Evolutionary conservation across 352 stramenopile species (phyloP).

Genomic region (Globisporangium paroecandrum): DNA sequence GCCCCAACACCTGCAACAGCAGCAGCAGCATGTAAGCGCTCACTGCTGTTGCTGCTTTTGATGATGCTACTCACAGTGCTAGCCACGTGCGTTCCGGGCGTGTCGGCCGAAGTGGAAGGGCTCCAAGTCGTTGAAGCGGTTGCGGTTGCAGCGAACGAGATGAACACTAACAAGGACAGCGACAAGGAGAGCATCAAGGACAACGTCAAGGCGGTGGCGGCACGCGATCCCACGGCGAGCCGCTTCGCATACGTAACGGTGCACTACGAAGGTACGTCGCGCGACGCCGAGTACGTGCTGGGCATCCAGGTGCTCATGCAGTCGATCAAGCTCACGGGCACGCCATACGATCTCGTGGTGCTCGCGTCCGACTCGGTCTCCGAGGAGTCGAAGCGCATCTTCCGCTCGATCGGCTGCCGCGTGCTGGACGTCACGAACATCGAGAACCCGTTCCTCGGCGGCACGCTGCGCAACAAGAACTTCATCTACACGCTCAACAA

Average conservation of each 20-base stretch:
- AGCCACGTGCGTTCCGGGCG: not conserved
- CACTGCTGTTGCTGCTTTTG: slow-evolving; percentile 22
- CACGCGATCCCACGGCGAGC: slow-evolving; percentile 31
- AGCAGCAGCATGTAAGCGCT: slow-evolving; percentile 8
- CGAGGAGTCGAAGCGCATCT: slow-evolving; percentile 66
- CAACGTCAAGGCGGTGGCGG: slow-evolving; percentile 6
- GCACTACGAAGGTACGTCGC: slow-evolving; percentile 82
- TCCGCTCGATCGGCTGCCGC: slow-evolving; percentile 78
- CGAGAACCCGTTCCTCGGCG: slow-evolving; percentile 78
- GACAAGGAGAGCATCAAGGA: slow-evolving; percentile 16
- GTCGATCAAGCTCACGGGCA: slow-evolving; percentile 81
- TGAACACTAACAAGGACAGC: not conserved
- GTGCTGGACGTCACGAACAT: slow-evolving; percentile 87
- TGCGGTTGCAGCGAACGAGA: slow-evolving; percentile 16
- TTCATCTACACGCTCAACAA: slow-evolving; percentile 92
- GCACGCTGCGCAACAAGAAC: slow-evolving; percentile 79
- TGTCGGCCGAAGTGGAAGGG: slow-evolving; percentile 9
- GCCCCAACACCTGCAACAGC: not conserved
- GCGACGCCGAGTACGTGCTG: slow-evolving; percentile 82
- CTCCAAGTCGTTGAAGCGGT: slow-evolving; percentile 10
- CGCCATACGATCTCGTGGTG: slow-evolving; percentile 82
- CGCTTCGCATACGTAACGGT: slow-evolving; percentile 85
- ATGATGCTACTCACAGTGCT: slow-evolving; percentile 12
- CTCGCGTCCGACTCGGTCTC: slow-evolving; percentile 83
- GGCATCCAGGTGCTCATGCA: slow-evolving; percentile 84